Conservation (phyloP, 1,284 basidiomycete species). For the Leccinum variabile region DNA sequence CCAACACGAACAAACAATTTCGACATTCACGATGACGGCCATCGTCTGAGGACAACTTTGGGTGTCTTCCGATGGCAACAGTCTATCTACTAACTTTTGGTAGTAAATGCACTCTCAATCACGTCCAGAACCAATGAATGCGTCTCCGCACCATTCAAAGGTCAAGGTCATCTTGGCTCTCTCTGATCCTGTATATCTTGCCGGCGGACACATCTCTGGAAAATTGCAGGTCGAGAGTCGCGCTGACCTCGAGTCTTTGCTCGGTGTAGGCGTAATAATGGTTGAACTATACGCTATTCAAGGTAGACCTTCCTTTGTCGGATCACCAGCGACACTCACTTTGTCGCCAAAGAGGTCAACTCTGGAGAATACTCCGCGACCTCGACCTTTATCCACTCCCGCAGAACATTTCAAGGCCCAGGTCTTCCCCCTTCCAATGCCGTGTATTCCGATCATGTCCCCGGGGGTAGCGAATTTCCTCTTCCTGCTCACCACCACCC, state of each 20-base stretch:
- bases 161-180: slow-evolving; percentile 64
- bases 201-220: slow-evolving; percentile 63
- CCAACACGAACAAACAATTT: not conserved
- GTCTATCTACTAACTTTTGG: no score
- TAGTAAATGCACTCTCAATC: slow-evolving; percentile 32
- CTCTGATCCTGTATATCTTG: slow-evolving; percentile 57
- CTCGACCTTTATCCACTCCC: slow-evolving; percentile 67
- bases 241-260: slow-evolving; percentile 56
- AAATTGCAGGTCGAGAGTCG: slow-evolving; percentile 77
- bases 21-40: slow-evolving; percentile 17
- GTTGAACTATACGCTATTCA: slow-evolving; percentile 72
- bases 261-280: slow-evolving; percentile 72
- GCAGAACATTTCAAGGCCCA: slow-evolving; percentile 72
- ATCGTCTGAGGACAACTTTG: slow-evolving; percentile 16
- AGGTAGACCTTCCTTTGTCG: slow-evolving; percentile 42
- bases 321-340: slow-evolving; percentile 4
- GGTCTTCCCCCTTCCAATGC: slow-evolving; percentile 80
- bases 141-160: slow-evolving; percentile 69
- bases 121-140: slow-evolving; percentile 73
- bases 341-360: slow-evolving; percentile 53
- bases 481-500: slow-evolving; percentile 64
- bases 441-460: slow-evolving; percentile 52
- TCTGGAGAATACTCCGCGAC: slow-evolving; percentile 77
- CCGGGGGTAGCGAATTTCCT: slow-evolving; percentile 51
- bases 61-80: slow-evolving; percentile 16